Base-by-base conservation (phyloP, 768 basidiomycete genomes). In the Podaxis sp. region DNA sequence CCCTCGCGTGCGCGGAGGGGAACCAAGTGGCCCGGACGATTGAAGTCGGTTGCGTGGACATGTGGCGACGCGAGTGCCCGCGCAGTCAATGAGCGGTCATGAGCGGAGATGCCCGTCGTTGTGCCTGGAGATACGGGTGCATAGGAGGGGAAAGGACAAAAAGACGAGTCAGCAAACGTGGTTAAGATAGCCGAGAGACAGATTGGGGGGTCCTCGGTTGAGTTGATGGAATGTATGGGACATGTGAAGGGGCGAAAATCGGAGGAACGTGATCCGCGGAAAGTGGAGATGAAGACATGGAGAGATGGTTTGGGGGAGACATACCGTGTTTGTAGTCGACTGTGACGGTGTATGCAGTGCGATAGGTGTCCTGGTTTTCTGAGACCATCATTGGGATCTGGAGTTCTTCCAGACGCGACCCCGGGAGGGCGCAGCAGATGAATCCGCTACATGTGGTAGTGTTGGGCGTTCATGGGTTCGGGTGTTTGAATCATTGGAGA, bases 41-140 rank as follows among this genome's bases (percentile, higher is more conserved):
- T 86, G 71, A 99, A 96, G 66, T 96, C 91, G 21, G 79, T 74
- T 14, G 90, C 75, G 1, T 68, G 70, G 14, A 81, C 73, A 11
- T 73, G 68, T 4, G 85, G 75, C 28, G 85, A 82, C 18, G 95
- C 91, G 27, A 99, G 84, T 42, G 90, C 87, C 59, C 92, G 85
- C 2, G 82, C 93, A 3, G 96, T 96, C 57, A 95, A 78, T 36
- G 91, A 87, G 58, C 97, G 88, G 76, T 99, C 97, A 72, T 93
- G 88, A 3, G 96, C 96, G 38, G 96, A 97, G 66, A 99, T 99
- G 25, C 97, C 97, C 16, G 97, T 99, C 2, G 93, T 88, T 3
- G 93, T 96, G 2, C 91, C 93, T 93, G 62, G 32, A 32, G 32
- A n/a, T 18, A 53, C 18, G 47, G 18, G 21, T 7, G n/a, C 40